A percentile compares a stretch with the other conserved stretches of the same genome.
Conservation (phyloP, 305 asterid species). For the Solanum aculeatissimum region DNA sequence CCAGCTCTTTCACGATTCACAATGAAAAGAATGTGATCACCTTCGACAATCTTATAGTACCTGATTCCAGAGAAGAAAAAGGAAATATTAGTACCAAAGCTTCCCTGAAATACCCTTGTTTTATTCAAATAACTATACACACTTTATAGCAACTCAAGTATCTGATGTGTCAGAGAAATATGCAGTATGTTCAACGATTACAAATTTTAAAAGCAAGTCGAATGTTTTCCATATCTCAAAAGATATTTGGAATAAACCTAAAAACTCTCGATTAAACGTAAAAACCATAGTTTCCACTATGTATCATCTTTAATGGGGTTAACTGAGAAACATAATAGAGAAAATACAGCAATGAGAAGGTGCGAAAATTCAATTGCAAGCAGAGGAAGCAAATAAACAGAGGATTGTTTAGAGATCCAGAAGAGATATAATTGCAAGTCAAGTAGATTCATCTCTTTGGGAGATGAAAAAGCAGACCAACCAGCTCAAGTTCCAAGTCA, state of each 20-base stretch:
- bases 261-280: neutral
- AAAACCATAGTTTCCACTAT: neutral
- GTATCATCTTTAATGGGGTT: neutral
- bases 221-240: neutral
- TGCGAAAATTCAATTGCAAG: neutral
- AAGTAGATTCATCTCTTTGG: neutral
- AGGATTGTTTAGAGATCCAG: neutral
- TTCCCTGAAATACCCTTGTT: neutral
- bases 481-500: neutral
- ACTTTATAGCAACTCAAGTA: neutral
- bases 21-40: conserved; percentile 88
- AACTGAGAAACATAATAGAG: neutral
- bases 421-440: neutral
- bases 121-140: neutral
- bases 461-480: neutral
- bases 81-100: neutral
- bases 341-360: neutral
- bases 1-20: conserved; percentile 94
- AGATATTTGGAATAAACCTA: neutral
- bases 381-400: neutral
- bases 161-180: neutral
- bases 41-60: conserved; percentile 89
- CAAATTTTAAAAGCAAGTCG: neutral
- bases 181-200: neutral
- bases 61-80: conserved; percentile 21